Percentiles rank a stretch among this genome's conserved stretches.
Conservation (phyloP, 257 asterid genomes). For the Echium plantagineum region DNA sequence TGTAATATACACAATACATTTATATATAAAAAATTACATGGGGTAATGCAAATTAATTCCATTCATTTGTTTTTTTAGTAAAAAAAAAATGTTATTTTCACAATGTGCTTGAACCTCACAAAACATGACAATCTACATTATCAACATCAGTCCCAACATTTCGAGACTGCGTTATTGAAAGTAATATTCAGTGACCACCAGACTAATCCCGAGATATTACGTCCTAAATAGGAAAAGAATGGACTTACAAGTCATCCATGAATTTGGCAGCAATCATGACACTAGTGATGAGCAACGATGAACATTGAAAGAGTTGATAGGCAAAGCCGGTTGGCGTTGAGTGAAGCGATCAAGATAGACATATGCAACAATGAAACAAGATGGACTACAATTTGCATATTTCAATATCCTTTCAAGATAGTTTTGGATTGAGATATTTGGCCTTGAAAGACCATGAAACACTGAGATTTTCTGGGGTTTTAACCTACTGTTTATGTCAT, state of each 20-base stretch:
- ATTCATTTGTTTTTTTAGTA: no score
- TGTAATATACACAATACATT: no score
- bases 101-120: no score
- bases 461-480: not conserved
- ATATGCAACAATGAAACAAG: conserved; percentile 35
- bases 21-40: no score
- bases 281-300: conserved; percentile 45
- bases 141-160: not conserved
- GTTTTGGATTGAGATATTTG: not conserved
- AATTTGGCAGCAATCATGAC: conserved; percentile 39
- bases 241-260: conserved; percentile 46
- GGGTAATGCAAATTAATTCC: no score
- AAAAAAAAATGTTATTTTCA: no score
- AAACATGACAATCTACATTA: no score
- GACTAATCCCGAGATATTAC: no score
- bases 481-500: not conserved
- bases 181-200: no score
- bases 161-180: no score
- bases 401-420: not conserved
- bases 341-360: conserved; percentile 39
- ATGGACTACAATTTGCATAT: conserved; percentile 37
- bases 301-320: conserved; percentile 36
- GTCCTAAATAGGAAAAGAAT: not conserved
- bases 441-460: not conserved
- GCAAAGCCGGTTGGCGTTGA: conserved; percentile 28